These are phyloP conservation scores for Penicillium canescens DNA, from an alignment of 495 filamentous ascomycete species.

Conservation along the genomic window DNA sequence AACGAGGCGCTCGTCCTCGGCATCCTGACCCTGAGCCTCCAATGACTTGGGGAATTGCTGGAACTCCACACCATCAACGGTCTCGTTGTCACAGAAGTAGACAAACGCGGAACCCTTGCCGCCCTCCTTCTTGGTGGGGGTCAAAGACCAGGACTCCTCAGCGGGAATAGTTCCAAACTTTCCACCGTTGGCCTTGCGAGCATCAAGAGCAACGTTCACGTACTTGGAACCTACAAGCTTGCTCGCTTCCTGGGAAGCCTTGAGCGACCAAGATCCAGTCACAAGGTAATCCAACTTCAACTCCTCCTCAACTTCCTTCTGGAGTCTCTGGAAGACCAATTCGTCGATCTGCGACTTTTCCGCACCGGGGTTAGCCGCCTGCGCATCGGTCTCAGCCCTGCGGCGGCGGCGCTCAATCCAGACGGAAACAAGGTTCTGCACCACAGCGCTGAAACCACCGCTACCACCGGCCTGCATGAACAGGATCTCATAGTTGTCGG, in stretches of 20 bases:
- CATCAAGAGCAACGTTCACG: constrained; percentile 77
- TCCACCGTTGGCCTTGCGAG: constrained; percentile 68
- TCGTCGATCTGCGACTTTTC: constrained; percentile 45
- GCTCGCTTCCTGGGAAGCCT: constrained; percentile 83
- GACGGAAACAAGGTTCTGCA: constrained; percentile 76
- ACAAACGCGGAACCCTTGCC: constrained; percentile 67
- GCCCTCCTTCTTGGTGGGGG: constrained; percentile 51
- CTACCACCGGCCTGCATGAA: constrained; percentile 84
- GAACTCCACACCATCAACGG: constrained; percentile 88
- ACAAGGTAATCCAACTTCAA: constrained; percentile 87
- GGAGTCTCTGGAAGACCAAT: constrained; percentile 57
- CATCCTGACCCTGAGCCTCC: constrained; percentile 48
- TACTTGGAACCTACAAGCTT: constrained; percentile 73
- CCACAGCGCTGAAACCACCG: constrained; percentile 77
- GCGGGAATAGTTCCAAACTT: constrained; percentile 86
- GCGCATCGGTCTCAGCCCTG: constrained; percentile 32
- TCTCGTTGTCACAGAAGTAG: constrained; percentile 92
- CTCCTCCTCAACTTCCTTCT: constrained; percentile 61
- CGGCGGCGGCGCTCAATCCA: constrained; percentile 70
- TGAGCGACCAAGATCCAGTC: constrained; percentile 87
- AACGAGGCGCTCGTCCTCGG: constrained; percentile 63
- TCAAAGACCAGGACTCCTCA: constrained; percentile 75
- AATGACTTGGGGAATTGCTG: constrained; percentile 68
- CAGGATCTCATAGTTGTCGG: constrained; percentile 72
- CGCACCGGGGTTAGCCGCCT: constrained; percentile 30